Evolutionary conservation across 495 filamentous ascomycete genomes (phyloP).

Genomic region (Astrocystis sublimbata): DNA sequence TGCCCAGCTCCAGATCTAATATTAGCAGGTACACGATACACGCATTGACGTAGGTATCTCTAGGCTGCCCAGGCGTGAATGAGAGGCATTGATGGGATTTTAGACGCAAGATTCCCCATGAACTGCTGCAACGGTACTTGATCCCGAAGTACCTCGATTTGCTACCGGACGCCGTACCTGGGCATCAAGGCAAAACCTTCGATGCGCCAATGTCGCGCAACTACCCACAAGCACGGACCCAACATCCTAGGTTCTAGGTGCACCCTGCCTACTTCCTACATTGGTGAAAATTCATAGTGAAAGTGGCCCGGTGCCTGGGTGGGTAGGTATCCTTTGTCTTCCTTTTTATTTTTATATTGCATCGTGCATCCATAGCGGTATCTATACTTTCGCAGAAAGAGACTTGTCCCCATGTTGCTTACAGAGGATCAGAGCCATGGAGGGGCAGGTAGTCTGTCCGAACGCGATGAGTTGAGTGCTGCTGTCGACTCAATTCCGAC

Average conservation of each 20-base stretch:
- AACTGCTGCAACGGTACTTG: not conserved
- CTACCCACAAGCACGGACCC: conserved; percentile 3
- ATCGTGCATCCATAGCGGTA: not conserved
- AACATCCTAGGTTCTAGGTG: not conserved
- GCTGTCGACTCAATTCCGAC: conserved; percentile 57
- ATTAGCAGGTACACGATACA: too few species aligned
- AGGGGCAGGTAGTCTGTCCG: conserved; percentile 13
- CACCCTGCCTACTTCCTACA: not conserved
- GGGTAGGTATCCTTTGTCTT: too few species aligned
- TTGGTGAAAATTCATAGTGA: too few species aligned
- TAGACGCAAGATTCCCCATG: not conserved
- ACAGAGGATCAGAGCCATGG: conserved; percentile 24
- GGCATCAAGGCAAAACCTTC: not conserved
- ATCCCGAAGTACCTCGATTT: not conserved
- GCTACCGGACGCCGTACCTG: not conserved
- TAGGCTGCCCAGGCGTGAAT: not conserved
- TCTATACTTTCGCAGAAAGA: not conserved
- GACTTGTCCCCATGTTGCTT: conserved; percentile 22
- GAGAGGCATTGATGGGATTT: not conserved
- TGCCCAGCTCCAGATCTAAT: conserved; percentile 1
- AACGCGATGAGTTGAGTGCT: conserved; percentile 26
- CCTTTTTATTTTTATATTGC: not conserved
- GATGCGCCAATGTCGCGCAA: not conserved
- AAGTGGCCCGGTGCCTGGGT: too few species aligned
- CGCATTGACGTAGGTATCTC: too few species aligned